Conservation (phyloP, 306 rosid species). For the Quercus gilva region DNA sequence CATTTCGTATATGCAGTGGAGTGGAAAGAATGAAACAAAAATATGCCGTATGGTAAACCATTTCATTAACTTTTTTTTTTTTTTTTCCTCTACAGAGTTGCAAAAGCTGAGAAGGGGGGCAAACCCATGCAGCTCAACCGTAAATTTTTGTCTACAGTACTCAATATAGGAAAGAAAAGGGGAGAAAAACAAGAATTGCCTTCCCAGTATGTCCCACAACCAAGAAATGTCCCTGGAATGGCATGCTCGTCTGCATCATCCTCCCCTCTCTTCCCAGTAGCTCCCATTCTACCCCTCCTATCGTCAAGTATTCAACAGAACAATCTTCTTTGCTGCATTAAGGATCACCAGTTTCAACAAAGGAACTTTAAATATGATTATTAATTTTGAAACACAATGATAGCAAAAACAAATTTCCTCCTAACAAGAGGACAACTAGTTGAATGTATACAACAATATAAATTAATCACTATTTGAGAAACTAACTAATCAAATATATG, state of each 20-base stretch:
- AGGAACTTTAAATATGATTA: background rate
- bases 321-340: slow-evolving; percentile 56
- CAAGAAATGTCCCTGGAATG: background rate
- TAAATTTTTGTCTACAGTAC: background rate
- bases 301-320: slow-evolving; percentile 41
- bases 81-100: background rate
- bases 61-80: background rate
- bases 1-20: background rate
- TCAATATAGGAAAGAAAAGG: background rate
- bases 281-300: background rate
- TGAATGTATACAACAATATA: too few relatives aligned
- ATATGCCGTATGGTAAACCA: background rate
- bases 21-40: background rate
- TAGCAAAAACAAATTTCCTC: background rate
- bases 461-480: too few relatives aligned
- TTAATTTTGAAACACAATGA: background rate
- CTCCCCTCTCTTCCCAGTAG: background rate
- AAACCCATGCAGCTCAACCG: background rate
- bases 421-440: too few relatives aligned
- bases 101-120: background rate
- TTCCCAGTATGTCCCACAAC: background rate
- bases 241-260: background rate
- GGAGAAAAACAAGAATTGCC: background rate
- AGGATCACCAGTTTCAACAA: slow-evolving; percentile 16
- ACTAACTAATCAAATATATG: too few relatives aligned